Evolutionary conservation across 2,329 filamentous ascomycete genomes (phyloP), one percentile per base, ranked within the genome.

Genomic region (Huntiella savannae): DNA sequence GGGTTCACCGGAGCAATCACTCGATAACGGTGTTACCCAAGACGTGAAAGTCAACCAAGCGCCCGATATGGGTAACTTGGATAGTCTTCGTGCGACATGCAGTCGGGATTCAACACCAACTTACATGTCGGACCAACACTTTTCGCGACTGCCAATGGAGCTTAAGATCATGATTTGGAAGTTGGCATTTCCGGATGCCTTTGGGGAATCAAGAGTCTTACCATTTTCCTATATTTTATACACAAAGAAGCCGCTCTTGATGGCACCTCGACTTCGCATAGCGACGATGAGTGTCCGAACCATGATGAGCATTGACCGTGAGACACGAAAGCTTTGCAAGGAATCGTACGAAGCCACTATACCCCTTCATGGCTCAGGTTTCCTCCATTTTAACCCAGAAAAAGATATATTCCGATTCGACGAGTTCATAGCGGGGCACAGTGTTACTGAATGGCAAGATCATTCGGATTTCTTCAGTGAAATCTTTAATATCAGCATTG

Each of bases 401-500:
- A 36, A 22, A 3, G 48, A 49, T 32, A 15, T 49, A 39, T 34
- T 46, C 12, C 43, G 32, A 40, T 5, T 46, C 15, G 22, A 16
- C 5, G 22, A 16, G 2, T 34, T 49, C 5, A 13, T 19, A 19
- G 4, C 33, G 6, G 12, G 10, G 5, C n/a, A 5, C 0, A 12
- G 7, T 4, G 10, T 8, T 3, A 5, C 8, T 7, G 17, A 16
- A 10, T 46, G 43, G 38, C 15, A 19, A 4, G 13, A 8, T 5
- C 19, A 42, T 13, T 17, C 28, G 5, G 34, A 44, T 5, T n/a
- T 28, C 4, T 35, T 32, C 2, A 40, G 43, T 35, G 36, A 15
- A 16, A 46, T 49, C 11, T 33, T 40, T n/a, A 49, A 49, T n/a
- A 17, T 49, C 11, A 38, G 43, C n/a, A n/a, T n/a, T n/a, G n/a